Percentiles rank a stretch among this genome's conserved stretches.
phyloP scores from a whole-genome alignment of 768 basidiomycete genomes.

The Kwoniella shandongensis region DNA sequence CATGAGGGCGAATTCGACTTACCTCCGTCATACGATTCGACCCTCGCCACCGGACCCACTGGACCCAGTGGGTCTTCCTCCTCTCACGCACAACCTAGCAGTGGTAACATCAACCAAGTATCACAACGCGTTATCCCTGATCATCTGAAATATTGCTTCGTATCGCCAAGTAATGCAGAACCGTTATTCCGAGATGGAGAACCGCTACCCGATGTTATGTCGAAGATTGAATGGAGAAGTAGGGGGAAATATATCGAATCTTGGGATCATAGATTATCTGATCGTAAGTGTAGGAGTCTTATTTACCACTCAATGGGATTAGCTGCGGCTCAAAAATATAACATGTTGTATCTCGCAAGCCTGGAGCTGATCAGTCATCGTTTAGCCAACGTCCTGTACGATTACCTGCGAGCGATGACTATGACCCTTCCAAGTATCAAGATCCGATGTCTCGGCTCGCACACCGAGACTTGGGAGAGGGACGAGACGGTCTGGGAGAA shows the following conservation, averaged over 20 bases:
- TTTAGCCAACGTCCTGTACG: conserved; percentile 69
- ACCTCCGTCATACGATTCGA: conserved; percentile 22
- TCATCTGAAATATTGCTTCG: conserved; percentile 28
- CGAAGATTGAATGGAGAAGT: conserved; percentile 5
- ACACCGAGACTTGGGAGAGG: conserved; percentile 66
- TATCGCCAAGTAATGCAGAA: conserved; percentile 29
- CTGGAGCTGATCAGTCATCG: neutral
- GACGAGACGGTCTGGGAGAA: conserved; percentile 64
- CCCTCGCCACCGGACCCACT: conserved; percentile 3
- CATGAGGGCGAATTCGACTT: conserved; percentile 4
- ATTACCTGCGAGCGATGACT: conserved; percentile 67
- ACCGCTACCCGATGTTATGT: conserved; percentile 9
- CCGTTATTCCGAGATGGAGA: conserved; percentile 11
- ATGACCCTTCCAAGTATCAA: conserved; percentile 30
- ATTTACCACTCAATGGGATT: too few relatives aligned
- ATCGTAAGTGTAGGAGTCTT: conserved; percentile 31
- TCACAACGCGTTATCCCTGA: conserved; percentile 12
- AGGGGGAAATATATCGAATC: conserved; percentile 6
- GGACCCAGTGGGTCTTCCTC: neutral
- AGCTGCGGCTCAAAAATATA: neutral
- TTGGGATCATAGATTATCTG: conserved; percentile 25
- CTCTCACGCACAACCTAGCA: conserved; percentile 1
- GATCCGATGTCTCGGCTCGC: conserved; percentile 44
- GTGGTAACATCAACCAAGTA: neutral
- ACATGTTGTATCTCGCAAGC: conserved; percentile 3